Evolutionary conservation across 2,329 filamentous ascomycete genomes (phyloP).

Genomic region (Epichloe uncinata): DNA sequence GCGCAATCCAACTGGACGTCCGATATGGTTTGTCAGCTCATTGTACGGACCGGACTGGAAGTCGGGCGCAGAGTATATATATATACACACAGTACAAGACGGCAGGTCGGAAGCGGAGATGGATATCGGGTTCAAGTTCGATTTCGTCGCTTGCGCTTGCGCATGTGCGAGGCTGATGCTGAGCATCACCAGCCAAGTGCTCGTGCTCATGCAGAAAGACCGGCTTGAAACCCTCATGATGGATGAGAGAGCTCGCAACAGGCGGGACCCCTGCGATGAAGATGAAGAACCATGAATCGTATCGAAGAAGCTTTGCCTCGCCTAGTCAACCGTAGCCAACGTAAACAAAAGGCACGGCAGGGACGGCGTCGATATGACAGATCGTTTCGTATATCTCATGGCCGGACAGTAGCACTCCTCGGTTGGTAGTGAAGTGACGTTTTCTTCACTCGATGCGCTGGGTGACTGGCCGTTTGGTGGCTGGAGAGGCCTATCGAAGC

Average conservation of each 20-base stretch:
- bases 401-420: background rate
- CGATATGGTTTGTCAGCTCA: background rate
- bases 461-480: background rate
- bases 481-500: background rate
- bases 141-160: background rate
- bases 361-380: no score
- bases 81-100: conserved; percentile 1
- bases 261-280: background rate
- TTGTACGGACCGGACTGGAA: no score
- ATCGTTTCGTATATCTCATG: background rate
- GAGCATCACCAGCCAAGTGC: background rate
- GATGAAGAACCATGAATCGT: background rate
- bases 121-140: background rate
- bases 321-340: no score
- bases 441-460: background rate
- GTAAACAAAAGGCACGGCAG: no score
- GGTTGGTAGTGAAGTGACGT: background rate
- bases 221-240: background rate
- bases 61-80: background rate
- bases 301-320: background rate
- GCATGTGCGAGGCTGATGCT: background rate
- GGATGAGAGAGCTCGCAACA: background rate
- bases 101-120: conserved; percentile 1
- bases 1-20: background rate
- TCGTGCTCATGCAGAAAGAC: background rate